These are phyloP conservation scores for Lupinus albus DNA, from an alignment of 306 rosid species.

Conservation along the genomic window DNA sequence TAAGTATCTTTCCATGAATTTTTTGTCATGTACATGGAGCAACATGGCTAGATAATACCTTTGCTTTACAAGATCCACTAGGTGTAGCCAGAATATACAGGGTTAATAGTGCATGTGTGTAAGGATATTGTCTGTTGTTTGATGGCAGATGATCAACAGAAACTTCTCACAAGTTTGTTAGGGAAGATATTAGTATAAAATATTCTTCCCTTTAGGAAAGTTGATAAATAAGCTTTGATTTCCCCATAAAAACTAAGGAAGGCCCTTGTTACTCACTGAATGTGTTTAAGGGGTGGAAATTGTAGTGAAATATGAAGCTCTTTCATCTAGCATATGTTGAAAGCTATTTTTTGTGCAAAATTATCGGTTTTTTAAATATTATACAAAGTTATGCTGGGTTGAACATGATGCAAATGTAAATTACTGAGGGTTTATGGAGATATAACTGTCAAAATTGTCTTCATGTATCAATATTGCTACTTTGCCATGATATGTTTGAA, in stretches of 20 bases:
- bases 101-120: not conserved
- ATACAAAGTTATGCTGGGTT: constrained; percentile 12
- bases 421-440: constrained; percentile 13
- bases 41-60: not conserved
- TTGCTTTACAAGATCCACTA: not conserved
- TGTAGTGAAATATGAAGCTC: not conserved
- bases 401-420: constrained; percentile 15
- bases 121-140: not conserved
- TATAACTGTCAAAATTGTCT: not conserved
- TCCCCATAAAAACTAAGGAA: not conserved
- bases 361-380: not conserved
- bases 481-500: not conserved
- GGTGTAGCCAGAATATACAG: constrained; percentile 1
- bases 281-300: constrained; percentile 4
- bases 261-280: not conserved
- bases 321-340: not conserved
- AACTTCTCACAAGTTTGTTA: not conserved
- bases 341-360: not conserved
- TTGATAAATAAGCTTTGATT: not conserved
- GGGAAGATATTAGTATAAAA: not conserved
- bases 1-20: not conserved
- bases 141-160: not conserved
- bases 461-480: not conserved
- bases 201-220: not conserved
- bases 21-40: not conserved